These are phyloP conservation scores for Rhizopus microsporus DNA, from an alignment of 371 early-diverging fungal genomes.

Conservation along the genomic window DNA sequence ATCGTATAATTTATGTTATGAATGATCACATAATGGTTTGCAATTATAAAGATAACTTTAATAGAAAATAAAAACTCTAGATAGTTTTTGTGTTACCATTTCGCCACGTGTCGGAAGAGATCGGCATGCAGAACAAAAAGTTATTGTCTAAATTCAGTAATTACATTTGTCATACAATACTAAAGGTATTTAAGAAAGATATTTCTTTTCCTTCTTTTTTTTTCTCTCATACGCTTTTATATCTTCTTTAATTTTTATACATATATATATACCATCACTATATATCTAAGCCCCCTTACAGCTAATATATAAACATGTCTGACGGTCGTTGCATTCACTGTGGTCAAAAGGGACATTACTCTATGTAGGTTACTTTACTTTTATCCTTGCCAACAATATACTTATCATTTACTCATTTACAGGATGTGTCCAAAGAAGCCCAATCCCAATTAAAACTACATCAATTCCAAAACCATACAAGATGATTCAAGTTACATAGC, in stretches of 20 bases:
- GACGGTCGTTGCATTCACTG: conserved; percentile 55
- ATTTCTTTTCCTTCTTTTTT: not conserved
- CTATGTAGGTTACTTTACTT: conserved; percentile 35
- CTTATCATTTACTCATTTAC: conserved; percentile 4
- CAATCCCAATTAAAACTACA: conserved; percentile 17
- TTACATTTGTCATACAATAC: not conserved
- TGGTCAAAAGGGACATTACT: conserved; percentile 51
- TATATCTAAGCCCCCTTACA: not conserved
- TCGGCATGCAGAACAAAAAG: conserved; percentile 3
- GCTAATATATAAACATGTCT: conserved; percentile 29
- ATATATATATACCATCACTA: not conserved
- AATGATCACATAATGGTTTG: not conserved
- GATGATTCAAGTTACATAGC: not conserved
- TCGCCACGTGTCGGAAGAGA: conserved; percentile 25
- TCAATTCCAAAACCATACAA: not conserved
- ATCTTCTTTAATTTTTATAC: not conserved
- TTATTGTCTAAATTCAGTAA: not conserved
- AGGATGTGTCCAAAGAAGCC: conserved; percentile 51
- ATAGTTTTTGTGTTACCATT: not conserved
- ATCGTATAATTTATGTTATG: not conserved
- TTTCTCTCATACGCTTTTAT: not conserved
- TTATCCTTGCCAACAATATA: conserved; percentile 1
- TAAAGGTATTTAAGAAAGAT: not conserved
- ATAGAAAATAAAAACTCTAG: not conserved
- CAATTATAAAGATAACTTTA: not conserved